Evolutionary conservation across 257 asterid genomes (phyloP), one percentile per base, ranked within the genome.

Genomic region (Cordia subcordata): DNA sequence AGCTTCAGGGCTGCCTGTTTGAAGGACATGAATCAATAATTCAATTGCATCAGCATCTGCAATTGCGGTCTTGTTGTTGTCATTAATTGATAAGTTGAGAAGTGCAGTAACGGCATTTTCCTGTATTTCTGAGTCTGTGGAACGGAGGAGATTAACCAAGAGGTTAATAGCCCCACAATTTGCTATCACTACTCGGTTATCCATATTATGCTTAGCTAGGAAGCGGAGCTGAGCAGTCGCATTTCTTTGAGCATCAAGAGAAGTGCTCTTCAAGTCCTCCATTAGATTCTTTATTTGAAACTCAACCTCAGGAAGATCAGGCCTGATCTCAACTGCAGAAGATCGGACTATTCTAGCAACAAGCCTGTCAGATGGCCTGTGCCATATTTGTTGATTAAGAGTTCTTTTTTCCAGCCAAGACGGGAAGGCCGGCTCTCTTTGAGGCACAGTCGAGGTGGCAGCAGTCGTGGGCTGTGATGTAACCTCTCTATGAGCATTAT

Each of bases 31-130:
- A 77, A 89, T 89, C 64, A 89, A 75, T 61, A 95, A 95, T 58
- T 79, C 86, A 27, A 89, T 89, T 19, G 95, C 96, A 13, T 73
- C 77, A 8, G 92, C 87, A 67, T 79, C 82, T 65, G 89, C 97
- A 39, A 89, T 89, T 32, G 91, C 86, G 11, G 78, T 50, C 79
- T 84, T 89, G 84, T 86, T 89, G 67, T 82, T 81, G 51, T 84
- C 94, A 40, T 84, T 81, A 50, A 86, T 84, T 18, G 95, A 88
- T 62, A 88, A 69, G 77, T 88, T 88, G 49, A 88, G 93, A 63
- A 88, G 96, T 64, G 96, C 96, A 46, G 96, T 88, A 32, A 85
- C 95, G 27, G 95, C 85, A 55, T 83, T 74, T 68, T 87, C 96
- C 64, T 84, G 94, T 17, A 79, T 77, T 50, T 73, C 68, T 35